Percentiles rank a stretch among this genome's conserved stretches.
These are phyloP conservation scores for Mediolabrus comicus DNA, from an alignment of 108 stramenopile genomes.

Conservation along the genomic window DNA sequence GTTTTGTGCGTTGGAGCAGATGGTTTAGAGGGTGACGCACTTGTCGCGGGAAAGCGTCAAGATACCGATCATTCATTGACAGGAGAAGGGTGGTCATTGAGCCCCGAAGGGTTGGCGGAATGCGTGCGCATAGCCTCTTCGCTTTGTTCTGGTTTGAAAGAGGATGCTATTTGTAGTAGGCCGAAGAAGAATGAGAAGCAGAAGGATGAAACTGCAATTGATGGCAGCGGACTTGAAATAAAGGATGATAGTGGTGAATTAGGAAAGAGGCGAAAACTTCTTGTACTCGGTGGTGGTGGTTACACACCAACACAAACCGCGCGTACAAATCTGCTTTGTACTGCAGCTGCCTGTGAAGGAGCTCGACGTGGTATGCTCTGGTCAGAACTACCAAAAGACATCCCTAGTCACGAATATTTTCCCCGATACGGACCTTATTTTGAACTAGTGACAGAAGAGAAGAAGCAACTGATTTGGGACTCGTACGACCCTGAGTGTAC, in stretches of 20 bases:
- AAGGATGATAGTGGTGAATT: not conserved
- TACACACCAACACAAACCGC: conserved; percentile 49
- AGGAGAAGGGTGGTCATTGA: conserved; percentile 48
- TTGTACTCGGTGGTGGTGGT: conserved; percentile 55
- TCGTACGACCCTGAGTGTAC: conserved; percentile 8
- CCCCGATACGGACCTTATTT: conserved; percentile 50
- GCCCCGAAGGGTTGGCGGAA: conserved; percentile 50
- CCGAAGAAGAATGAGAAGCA: conserved; percentile 2
- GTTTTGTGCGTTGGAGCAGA: conserved; percentile 56
- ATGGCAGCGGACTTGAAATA: not conserved
- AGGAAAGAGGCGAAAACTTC: conserved; percentile 38
- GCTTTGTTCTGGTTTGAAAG: conserved; percentile 26
- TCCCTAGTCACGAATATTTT: conserved; percentile 48
- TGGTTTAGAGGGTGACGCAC: conserved; percentile 48
- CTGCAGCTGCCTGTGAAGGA: conserved; percentile 57
- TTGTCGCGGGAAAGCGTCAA: conserved; percentile 26
- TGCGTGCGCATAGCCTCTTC: conserved; percentile 39
- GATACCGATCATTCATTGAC: conserved; percentile 3
- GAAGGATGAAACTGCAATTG: not conserved
- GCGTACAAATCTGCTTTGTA: conserved; percentile 46
- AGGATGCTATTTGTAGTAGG: conserved; percentile 12
- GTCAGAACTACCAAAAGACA: conserved; percentile 40
- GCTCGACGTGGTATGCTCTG: conserved; percentile 47
- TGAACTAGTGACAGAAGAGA: conserved; percentile 30
- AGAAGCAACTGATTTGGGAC: conserved; percentile 17